A percentile compares a stretch with the other conserved stretches of the same genome.
These are phyloP conservation scores for Trichophyton simii DNA, from an alignment of 2,329 filamentous ascomycete species.

Conservation along the genomic window DNA sequence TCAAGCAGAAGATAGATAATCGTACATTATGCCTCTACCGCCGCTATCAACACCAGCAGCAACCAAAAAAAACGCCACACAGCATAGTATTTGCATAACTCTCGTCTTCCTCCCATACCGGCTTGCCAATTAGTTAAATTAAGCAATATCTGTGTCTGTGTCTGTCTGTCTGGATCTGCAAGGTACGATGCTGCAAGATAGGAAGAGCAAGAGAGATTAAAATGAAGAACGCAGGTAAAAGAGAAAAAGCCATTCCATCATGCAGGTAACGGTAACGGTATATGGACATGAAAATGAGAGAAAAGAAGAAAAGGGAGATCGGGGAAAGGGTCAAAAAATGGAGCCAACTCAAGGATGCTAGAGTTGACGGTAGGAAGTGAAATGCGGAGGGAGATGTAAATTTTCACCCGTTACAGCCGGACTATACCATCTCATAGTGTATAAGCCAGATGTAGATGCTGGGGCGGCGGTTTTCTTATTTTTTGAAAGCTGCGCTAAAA, in stretches of 20 bases:
- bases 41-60: background rate
- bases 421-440: background rate
- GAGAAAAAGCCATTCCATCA: background rate
- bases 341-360: background rate
- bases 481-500: background rate
- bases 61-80: background rate
- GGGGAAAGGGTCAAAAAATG: background rate
- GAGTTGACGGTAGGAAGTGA: background rate
- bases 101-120: background rate
- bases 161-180: background rate
- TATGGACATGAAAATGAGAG: background rate
- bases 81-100: background rate
- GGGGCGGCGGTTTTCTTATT: background rate
- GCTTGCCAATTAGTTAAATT: conserved; percentile 1
- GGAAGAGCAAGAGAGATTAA: background rate
- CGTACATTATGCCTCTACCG: no score
- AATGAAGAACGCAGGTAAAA: background rate
- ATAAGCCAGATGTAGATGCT: background rate
- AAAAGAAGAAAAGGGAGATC: background rate
- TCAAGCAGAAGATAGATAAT: background rate
- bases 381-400: background rate
- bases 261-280: background rate
- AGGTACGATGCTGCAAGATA: background rate
- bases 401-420: background rate
- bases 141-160: background rate